Evolutionary conservation across 2,329 filamentous ascomycete genomes (phyloP).

Genomic region (Metarhizium humberi): DNA sequence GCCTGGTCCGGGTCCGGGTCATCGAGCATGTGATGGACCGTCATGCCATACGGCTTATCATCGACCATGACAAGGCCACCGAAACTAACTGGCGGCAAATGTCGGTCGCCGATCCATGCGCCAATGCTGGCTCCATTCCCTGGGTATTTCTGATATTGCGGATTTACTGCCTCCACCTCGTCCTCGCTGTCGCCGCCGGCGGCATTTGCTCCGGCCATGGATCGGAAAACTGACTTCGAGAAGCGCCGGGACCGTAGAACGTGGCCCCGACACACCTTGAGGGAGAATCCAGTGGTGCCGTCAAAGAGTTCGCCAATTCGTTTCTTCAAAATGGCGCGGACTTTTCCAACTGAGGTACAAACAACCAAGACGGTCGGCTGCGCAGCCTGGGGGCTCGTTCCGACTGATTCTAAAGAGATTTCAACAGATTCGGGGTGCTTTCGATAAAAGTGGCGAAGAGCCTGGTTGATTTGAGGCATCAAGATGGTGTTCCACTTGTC

Average conservation of each 20-base stretch:
- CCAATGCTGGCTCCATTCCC: conserved; percentile 87
- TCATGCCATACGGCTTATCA: conserved; percentile 82
- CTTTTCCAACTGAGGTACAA: conserved; percentile 65
- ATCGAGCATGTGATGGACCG: conserved; percentile 93
- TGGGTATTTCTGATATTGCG: conserved; percentile 69
- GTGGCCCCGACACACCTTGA: conserved; percentile 65
- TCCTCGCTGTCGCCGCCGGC: conserved; percentile 30
- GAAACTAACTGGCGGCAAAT: conserved; percentile 84
- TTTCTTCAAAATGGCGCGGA: conserved; percentile 61
- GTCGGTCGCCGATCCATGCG: conserved; percentile 75
- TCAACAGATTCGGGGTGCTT: conserved; percentile 70
- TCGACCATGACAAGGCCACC: conserved; percentile 83
- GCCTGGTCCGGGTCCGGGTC: conserved; percentile 42
- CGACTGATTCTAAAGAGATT: conserved; percentile 67
- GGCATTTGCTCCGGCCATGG: conserved; percentile 21
- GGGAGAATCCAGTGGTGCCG: conserved; percentile 46
- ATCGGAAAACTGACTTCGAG: conserved; percentile 18
- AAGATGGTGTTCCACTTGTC: conserved; percentile 63
- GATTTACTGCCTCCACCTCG: conserved; percentile 48
- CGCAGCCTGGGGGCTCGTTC: conserved; percentile 55
- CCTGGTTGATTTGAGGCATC: conserved; percentile 64
- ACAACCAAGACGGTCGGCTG: conserved; percentile 68
- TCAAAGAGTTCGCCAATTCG: conserved; percentile 59
- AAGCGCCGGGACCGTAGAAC: conserved; percentile 51
- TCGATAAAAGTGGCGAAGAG: conserved; percentile 60